phyloP scores from a whole-genome alignment of 2,329 filamentous ascomycete species.

The Emydomyces testavorans region DNA sequence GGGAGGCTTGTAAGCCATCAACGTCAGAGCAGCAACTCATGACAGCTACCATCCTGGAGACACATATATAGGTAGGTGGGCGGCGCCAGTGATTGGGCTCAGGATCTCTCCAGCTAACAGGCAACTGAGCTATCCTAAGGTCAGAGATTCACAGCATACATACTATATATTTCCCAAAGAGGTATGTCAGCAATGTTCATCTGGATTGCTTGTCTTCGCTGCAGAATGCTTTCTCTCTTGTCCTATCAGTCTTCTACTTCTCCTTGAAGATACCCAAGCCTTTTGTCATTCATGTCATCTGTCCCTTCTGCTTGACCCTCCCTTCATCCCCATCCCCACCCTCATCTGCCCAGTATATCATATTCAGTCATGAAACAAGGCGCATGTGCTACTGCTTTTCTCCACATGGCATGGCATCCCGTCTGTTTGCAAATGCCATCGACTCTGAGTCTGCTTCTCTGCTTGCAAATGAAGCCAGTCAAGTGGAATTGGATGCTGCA shows the following conservation, averaged over 20 bases:
- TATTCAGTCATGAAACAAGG: background rate
- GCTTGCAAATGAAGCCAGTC: background rate
- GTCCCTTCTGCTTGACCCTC: background rate
- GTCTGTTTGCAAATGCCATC: conserved; percentile 2
- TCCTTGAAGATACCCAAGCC: background rate
- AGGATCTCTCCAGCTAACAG: conserved; percentile 2
- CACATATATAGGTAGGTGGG: background rate
- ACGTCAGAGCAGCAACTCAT: background rate
- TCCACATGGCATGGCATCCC: background rate
- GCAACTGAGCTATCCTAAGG: conserved; percentile 1
- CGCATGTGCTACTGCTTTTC: background rate
- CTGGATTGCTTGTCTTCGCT: conserved; percentile 1
- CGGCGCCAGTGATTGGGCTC: background rate
- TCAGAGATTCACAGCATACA: background rate
- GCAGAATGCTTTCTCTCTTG: background rate
- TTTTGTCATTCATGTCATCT: background rate
- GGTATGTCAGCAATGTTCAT: conserved; percentile 3
- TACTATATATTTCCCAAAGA: background rate
- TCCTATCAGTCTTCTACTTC: background rate
- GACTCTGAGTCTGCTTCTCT: background rate
- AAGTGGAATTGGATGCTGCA: background rate
- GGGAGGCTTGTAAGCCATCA: too few species aligned
- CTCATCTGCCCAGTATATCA: background rate
- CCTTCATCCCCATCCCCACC: background rate
- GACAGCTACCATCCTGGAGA: background rate